These are phyloP conservation scores for Russula emetica DNA, from an alignment of 768 basidiomycete genomes.

Conservation along the genomic window DNA sequence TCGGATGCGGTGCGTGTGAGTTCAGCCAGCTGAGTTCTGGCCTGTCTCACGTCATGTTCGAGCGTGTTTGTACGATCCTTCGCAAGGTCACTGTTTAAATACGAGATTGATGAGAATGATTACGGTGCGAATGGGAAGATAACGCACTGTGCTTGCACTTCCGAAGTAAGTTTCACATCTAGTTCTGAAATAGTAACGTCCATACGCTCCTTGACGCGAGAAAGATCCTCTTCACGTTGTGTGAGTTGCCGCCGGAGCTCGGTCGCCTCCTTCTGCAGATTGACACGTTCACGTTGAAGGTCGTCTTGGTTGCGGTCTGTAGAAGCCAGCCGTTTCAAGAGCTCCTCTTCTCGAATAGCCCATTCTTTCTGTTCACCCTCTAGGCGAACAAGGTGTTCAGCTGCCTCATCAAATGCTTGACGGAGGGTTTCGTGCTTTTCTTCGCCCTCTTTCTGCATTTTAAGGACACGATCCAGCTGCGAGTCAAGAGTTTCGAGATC, in stretches of 20 bases:
- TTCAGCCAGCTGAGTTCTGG: slow-evolving; percentile 74
- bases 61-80: slow-evolving; percentile 56
- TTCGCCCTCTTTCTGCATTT: slow-evolving; percentile 72
- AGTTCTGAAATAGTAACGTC: slow-evolving; percentile 62
- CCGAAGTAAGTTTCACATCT: slow-evolving; percentile 63
- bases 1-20: slow-evolving; percentile 73
- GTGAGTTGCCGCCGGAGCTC: slow-evolving; percentile 64
- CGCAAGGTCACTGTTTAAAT: slow-evolving; percentile 52
- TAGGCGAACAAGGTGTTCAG: slow-evolving; percentile 77
- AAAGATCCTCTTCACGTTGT: slow-evolving; percentile 78
- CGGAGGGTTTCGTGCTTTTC: slow-evolving; percentile 70
- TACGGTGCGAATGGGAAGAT: neutral
- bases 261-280: slow-evolving; percentile 59
- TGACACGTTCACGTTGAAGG: slow-evolving; percentile 44
- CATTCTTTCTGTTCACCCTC: slow-evolving; percentile 74
- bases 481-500: slow-evolving; percentile 84
- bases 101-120: neutral
- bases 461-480: slow-evolving; percentile 76
- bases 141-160: slow-evolving; percentile 60
- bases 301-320: slow-evolving; percentile 45
- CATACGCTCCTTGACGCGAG: slow-evolving; percentile 68
- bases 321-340: slow-evolving; percentile 47
- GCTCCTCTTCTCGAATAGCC: slow-evolving; percentile 58
- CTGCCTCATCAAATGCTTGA: slow-evolving; percentile 75
- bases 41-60: slow-evolving; percentile 64